These are phyloP conservation scores for Phytophthora brassicae DNA, from an alignment of 352 stramenopile species.

Conservation along the genomic window DNA sequence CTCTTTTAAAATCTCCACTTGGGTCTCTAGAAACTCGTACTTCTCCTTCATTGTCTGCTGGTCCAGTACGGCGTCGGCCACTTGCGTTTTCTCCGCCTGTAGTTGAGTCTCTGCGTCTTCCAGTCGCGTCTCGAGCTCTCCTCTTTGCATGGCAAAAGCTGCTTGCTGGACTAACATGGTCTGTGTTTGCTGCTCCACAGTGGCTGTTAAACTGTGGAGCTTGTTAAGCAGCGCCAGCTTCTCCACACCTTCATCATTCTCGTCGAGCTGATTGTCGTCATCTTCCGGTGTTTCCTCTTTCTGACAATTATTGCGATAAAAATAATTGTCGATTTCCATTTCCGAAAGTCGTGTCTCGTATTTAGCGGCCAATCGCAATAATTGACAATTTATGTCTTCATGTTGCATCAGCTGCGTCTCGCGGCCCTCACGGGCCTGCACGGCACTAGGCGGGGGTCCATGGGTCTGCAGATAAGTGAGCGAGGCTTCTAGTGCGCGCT, in stretches of 20 bases:
- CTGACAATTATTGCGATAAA: conserved; percentile 18
- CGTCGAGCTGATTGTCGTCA: conserved; percentile 23
- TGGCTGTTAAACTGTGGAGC: conserved; percentile 24
- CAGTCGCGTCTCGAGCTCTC: conserved; percentile 25
- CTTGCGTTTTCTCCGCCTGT: conserved; percentile 14
- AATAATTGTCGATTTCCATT: conserved; percentile 19
- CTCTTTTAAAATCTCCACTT: conserved; percentile 25
- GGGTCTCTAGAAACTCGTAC: conserved; percentile 26
- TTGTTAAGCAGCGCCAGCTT: conserved; percentile 26
- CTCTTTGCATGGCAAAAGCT: conserved; percentile 22
- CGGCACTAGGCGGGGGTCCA: conserved; percentile 9
- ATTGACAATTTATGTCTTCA: conserved; percentile 27
- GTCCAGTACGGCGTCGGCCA: conserved; percentile 17
- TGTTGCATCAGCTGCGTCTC: conserved; percentile 33
- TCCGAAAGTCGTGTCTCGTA: conserved; percentile 17
- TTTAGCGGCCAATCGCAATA: conserved; percentile 12
- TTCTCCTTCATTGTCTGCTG: conserved; percentile 27
- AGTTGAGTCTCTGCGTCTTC: conserved; percentile 19
- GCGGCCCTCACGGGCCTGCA: conserved; percentile 23
- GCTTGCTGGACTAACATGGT: conserved; percentile 20
- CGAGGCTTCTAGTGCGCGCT: conserved; percentile 32
- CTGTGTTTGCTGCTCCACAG: conserved; percentile 27
- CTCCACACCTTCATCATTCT: conserved; percentile 9
- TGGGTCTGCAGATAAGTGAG: conserved; percentile 25
- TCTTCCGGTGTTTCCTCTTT: conserved; percentile 9